These are phyloP conservation scores for Scedosporium aurantiacum DNA, from an alignment of 2,329 filamentous ascomycete species.

Conservation along the genomic window DNA sequence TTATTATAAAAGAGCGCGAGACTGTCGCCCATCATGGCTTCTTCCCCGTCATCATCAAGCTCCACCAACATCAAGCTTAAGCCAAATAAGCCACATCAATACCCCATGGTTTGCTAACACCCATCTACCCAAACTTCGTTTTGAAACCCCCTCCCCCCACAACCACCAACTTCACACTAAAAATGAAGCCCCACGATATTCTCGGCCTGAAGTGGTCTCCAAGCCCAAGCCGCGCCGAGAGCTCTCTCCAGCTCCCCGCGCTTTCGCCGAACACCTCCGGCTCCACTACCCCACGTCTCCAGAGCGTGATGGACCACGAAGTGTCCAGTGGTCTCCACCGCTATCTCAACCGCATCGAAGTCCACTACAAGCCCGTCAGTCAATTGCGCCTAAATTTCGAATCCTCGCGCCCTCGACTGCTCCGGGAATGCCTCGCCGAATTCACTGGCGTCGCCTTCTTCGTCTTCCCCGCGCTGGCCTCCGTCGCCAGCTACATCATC, in stretches of 20 bases:
- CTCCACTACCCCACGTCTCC: background rate
- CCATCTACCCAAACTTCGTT: too few relatives aligned
- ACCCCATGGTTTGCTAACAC: too few relatives aligned
- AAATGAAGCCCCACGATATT: background rate
- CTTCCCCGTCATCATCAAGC: too few relatives aligned
- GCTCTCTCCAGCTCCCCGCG: background rate
- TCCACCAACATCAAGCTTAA: too few relatives aligned
- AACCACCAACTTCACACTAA: background rate
- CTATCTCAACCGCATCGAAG: slow-evolving; percentile 3
- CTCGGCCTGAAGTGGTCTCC: background rate
- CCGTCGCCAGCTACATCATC: slow-evolving; percentile 37
- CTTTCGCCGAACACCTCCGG: background rate
- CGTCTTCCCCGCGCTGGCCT: slow-evolving; percentile 42
- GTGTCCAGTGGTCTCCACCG: background rate
- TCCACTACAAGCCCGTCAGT: slow-evolving; percentile 27
- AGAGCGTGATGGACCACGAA: background rate
- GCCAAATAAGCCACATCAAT: too few relatives aligned
- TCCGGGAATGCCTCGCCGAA: slow-evolving; percentile 45
- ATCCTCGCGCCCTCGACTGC: slow-evolving; percentile 36
- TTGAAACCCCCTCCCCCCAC: background rate
- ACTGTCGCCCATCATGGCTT: too few relatives aligned
- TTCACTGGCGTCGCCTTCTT: slow-evolving; percentile 48
- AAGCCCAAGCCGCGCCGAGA: background rate
- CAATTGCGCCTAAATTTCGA: slow-evolving; percentile 45
- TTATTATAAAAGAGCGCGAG: too few relatives aligned